phyloP scores from a whole-genome alignment of 2,329 filamentous ascomycete genomes.

The Diaporthe nobilis region DNA sequence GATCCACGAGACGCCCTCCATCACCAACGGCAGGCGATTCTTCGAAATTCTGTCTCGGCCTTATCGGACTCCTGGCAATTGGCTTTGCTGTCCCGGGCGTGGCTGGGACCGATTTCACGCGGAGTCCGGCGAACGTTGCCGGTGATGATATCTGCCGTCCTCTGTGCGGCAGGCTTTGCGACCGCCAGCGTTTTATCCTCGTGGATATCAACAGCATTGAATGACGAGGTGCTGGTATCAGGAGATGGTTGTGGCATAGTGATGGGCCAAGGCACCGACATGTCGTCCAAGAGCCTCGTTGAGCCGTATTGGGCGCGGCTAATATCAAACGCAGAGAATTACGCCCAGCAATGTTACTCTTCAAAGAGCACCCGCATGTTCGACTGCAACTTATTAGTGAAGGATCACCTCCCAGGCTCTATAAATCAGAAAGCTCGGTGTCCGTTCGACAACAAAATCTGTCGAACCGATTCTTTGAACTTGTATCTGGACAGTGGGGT shows the following conservation, averaged over 20 bases:
- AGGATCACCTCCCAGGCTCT: background rate
- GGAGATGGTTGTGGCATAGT: background rate
- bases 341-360: constrained; percentile 45
- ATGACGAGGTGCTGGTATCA: background rate
- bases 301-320: background rate
- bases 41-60: background rate
- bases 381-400: constrained; percentile 22
- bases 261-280: background rate
- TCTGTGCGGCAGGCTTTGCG: background rate
- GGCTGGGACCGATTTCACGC: background rate
- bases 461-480: constrained; percentile 11
- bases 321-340: constrained; percentile 24
- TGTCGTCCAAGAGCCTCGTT: fast-evolving
- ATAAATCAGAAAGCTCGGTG: constrained; percentile 31
- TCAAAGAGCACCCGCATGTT: background rate
- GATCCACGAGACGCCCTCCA: constrained; percentile 45
- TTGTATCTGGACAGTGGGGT: constrained; percentile 38
- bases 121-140: background rate
- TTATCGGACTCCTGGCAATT: background rate
- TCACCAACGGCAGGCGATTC: constrained; percentile 46
- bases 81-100: background rate
- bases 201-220: background rate
- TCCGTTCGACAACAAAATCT: constrained; percentile 42
- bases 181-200: background rate
- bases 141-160: background rate